A percentile compares a stretch with the other conserved stretches of the same genome.
These are phyloP conservation scores for Dictyostelium brefeldianum DNA, from an alignment of 78 protist genomes.

Conservation along the genomic window DNA sequence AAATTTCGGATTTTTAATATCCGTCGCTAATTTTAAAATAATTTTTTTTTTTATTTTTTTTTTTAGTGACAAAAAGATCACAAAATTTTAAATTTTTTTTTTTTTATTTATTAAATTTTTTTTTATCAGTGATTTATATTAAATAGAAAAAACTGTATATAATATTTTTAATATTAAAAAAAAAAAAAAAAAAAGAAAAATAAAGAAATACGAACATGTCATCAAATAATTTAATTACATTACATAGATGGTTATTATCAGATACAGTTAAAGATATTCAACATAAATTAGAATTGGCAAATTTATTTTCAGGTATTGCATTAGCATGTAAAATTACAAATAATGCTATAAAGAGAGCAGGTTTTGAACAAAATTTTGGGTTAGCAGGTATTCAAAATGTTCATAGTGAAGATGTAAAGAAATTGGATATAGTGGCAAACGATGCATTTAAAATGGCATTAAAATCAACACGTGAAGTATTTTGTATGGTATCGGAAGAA, in stretches of 20 bases:
- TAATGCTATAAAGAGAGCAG: conserved; percentile 82
- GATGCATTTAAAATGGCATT: conserved; percentile 79
- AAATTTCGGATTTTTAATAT: too few species aligned
- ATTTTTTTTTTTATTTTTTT: neutral
- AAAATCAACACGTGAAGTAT: conserved; percentile 63
- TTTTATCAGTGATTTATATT: neutral
- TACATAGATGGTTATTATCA: conserved; percentile 60
- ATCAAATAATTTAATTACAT: conserved; percentile 46
- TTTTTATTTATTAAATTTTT: neutral
- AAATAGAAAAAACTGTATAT: neutral
- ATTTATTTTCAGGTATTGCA: conserved; percentile 58
- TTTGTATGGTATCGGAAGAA: conserved; percentile 82
- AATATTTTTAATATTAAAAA: neutral
- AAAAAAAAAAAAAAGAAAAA: neutral
- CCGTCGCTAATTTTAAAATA: neutral
- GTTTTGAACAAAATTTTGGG: conserved; percentile 81
- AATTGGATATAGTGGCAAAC: conserved; percentile 78
- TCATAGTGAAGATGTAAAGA: conserved; percentile 84
- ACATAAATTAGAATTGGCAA: conserved; percentile 40
- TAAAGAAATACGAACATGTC: neutral
- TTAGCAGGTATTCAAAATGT: conserved; percentile 79
- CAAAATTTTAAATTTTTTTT: neutral
- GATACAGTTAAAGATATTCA: conserved; percentile 10
- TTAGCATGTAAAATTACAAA: conserved; percentile 78
- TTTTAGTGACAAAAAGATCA: too few species aligned